Base-by-base conservation (phyloP, 495 filamentous ascomycete genomes). In the Friedmanniomyces endolithicus region DNA sequence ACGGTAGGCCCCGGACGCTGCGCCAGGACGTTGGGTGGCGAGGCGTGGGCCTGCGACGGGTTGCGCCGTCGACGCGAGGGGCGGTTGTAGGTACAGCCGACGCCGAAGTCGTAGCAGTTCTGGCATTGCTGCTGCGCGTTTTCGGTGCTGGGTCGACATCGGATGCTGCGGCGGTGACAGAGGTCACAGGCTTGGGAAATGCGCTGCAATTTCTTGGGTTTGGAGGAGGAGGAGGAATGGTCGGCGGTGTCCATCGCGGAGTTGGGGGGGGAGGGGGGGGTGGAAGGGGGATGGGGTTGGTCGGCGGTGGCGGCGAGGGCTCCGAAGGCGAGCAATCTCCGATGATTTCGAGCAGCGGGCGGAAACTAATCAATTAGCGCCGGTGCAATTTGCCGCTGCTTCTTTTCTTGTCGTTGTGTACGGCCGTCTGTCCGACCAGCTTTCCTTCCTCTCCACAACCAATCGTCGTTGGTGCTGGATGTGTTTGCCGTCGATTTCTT, bases 181-280 rank as follows among this genome's bases (percentile, higher is more conserved):
- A 52, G 39, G 27, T 58, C 55, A 49, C 55, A 58, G 8, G 55
- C 55, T 48, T 58, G 48, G 2, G 55, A 58, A 6, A 58, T 53
- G 14, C 55, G 35, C 25, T 58, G 55, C n/a, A 58, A 4, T 39
- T 58, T 58, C 50, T 58, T 58, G 14, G 55, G 55, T 40, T 35
- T 56, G 31, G 19, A 12, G 2, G 44, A 23, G 6, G 3, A 9
- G 31, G 19, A 12, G 2, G 44, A 23, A 3, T 31, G 27, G 6
- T 41, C 37, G 3, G 37, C 12, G 6, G 4, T n/a, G 4, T 41
- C 37, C 37, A 41, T 41, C 37, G 4, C 37, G 27, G 27, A n/a
- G n/a, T n/a, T n/a, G n/a, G 27, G 4, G 27, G 27, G 27, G 4
- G 27, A 9, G 4, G 27, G 9, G 3, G 27, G 9, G 27, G 27